Conservation (phyloP, 2,329 filamentous ascomycete genomes). For the Penicillium thymicola region DNA sequence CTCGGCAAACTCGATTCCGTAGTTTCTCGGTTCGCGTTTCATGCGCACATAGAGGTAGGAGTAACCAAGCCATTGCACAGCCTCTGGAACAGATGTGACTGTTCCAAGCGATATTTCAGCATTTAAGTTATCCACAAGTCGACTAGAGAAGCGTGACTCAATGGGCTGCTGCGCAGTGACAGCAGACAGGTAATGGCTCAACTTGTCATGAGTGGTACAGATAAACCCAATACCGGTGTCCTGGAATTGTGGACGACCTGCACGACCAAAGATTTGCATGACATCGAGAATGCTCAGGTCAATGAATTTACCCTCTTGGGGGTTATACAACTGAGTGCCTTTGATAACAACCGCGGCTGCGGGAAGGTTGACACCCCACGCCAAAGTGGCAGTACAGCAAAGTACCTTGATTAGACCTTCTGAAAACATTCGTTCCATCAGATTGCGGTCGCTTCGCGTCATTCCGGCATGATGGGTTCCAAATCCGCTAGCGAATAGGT, state of each 20-base stretch:
- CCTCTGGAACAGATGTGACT: constrained; percentile 89
- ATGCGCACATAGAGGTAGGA: constrained; percentile 97
- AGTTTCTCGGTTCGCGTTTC: constrained; percentile 84
- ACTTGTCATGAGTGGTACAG: constrained; percentile 90
- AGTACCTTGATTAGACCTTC: constrained; percentile 95
- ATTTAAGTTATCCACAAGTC: constrained; percentile 94
- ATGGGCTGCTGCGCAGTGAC: constrained; percentile 96
- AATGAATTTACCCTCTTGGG: constrained; percentile 93
- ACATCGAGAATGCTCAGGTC: constrained; percentile 96
- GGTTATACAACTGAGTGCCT: constrained; percentile 93
- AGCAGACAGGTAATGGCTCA: constrained; percentile 85
- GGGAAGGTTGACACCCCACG: constrained; percentile 98
- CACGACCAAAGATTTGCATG: constrained; percentile 96
- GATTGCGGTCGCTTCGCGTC: constrained; percentile 86
- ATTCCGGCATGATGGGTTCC: constrained; percentile 97
- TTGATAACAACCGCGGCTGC: constrained; percentile 97
- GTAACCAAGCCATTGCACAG: constrained; percentile 95
- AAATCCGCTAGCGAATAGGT: constrained; percentile 84
- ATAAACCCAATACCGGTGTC: constrained; percentile 98
- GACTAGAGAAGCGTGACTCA: constrained; percentile 91
- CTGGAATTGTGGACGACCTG: constrained; percentile 94
- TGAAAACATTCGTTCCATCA: constrained; percentile 89
- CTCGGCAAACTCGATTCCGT: constrained; percentile 94
- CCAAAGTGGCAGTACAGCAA: constrained; percentile 95
- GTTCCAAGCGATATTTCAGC: constrained; percentile 92